Percentiles rank a stretch among this genome's conserved stretches.
Evolutionary conservation across 192 early-diverging fungal genomes (phyloP).

Genomic region (Podila verticillata): DNA sequence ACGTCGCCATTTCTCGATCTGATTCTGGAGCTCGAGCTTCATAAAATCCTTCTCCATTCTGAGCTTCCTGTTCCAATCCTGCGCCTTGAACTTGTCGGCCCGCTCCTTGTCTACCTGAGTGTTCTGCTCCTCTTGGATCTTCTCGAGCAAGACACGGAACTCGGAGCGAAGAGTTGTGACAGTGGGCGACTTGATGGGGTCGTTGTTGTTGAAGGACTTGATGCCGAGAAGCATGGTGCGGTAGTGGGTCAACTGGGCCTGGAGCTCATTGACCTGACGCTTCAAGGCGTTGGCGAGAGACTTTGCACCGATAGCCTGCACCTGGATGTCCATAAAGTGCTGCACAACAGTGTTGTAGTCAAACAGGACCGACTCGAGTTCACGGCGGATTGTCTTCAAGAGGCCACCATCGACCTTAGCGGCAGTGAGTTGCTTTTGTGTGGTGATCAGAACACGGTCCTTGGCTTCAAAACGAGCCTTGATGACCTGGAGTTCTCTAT

Average conservation of each 20-base stretch:
- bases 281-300: constrained; percentile 32
- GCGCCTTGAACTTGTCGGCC: constrained; percentile 31
- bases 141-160: constrained; percentile 39
- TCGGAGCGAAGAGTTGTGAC: constrained; percentile 33
- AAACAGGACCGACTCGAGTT: constrained; percentile 45
- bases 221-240: constrained; percentile 40
- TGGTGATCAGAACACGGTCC: constrained; percentile 31
- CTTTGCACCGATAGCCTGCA: constrained; percentile 42
- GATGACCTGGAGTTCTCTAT: constrained; percentile 22
- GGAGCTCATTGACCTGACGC: constrained; percentile 36
- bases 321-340: constrained; percentile 47
- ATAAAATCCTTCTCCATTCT: constrained; percentile 50
- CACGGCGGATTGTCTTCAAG: constrained; percentile 38
- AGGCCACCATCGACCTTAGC: constrained; percentile 40
- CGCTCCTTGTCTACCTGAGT: constrained; percentile 23
- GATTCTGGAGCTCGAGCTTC: constrained; percentile 47
- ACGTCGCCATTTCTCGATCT: constrained; percentile 47
- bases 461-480: constrained; percentile 45
- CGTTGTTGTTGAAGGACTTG: constrained; percentile 52
- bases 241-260: constrained; percentile 34
- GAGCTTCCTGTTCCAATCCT: constrained; percentile 44
- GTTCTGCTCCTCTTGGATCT: constrained; percentile 45
- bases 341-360: constrained; percentile 48
- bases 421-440: constrained; percentile 34
- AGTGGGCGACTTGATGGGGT: constrained; percentile 45